A percentile compares a stretch with the other conserved stretches of the same genome.
Conservation (phyloP, 2,329 filamentous ascomycete species). For the Cladorrhinum sp. region DNA sequence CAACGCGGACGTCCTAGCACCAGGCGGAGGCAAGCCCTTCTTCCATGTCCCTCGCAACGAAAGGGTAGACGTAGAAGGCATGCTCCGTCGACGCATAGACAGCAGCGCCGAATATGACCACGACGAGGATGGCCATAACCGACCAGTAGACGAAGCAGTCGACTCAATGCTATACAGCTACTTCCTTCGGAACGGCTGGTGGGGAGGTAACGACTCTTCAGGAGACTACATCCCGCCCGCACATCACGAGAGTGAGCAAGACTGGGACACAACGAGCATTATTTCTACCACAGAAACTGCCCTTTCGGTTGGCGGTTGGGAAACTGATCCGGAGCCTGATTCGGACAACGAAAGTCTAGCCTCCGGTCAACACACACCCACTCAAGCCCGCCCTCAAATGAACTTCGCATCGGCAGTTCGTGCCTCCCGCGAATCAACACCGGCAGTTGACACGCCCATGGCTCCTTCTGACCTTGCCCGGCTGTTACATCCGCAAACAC, state of each 20-base stretch:
- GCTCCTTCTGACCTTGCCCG: slow-evolving; percentile 68
- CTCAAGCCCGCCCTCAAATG: slow-evolving; percentile 47
- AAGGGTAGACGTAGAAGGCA: slow-evolving; percentile 75
- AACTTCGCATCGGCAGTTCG: slow-evolving; percentile 23
- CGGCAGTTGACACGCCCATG: slow-evolving; percentile 60
- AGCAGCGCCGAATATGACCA: slow-evolving; percentile 22
- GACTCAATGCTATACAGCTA: slow-evolving; percentile 75
- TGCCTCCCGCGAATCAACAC: slow-evolving; percentile 50
- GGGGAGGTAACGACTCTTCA: slow-evolving; percentile 77
- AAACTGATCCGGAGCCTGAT: slow-evolving; percentile 40
- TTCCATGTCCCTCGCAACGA: slow-evolving; percentile 52
- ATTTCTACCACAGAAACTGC: slow-evolving; percentile 56
- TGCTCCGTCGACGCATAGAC: slow-evolving; percentile 64
- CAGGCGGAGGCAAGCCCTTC: slow-evolving; percentile 15
- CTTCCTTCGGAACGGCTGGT: slow-evolving; percentile 81
- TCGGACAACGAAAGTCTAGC: slow-evolving; percentile 20
- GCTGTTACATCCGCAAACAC: slow-evolving; percentile 74
- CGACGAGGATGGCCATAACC: slow-evolving; percentile 34
- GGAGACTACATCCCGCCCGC: slow-evolving; percentile 65
- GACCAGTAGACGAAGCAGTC: slow-evolving; percentile 57
- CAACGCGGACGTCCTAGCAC: slow-evolving; percentile 27
- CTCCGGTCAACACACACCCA: slow-evolving; percentile 67
- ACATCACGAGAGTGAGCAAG: slow-evolving; percentile 54
- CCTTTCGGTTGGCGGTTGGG: slow-evolving; percentile 39
- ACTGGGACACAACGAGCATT: slow-evolving; percentile 68